Base-by-base conservation (phyloP, 306 rosid genomes). In the Quillaja saponaria region DNA sequence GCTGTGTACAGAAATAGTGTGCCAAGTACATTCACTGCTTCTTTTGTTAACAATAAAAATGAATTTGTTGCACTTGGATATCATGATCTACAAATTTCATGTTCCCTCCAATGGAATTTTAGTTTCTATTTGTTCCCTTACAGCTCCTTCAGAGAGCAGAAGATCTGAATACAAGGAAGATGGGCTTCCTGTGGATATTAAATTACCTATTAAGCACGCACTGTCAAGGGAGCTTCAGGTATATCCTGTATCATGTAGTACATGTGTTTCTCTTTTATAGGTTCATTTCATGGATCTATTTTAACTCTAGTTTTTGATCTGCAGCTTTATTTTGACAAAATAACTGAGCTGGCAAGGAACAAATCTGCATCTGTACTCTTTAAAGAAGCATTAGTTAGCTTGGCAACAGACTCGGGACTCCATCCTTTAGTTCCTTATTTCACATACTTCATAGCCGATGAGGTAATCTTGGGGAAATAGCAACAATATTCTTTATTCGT, bases 361-460 rank as follows among this genome's bases (percentile, higher is more conserved):
- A 91, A 78, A 80, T 78, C 92, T 64, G 71, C 81, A 18, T 86
- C 95, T 49, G 49, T 55, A 71, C 71, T 83, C 56, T 78, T 88
- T 14, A 80, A 82, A 75, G 74, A 83, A 80, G 96, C 84, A 11
- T 56, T 91, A 77, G 41, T 83, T 73, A 88, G 95, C 84, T 64
- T 91, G 83, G 76, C 92, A 51, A 78, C 84, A 6, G 92, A 91
- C 73, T 80, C 92, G 7, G 98, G 96, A 60, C 86, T 91, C 71
- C 96, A 88, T 71, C 95, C 88, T 44, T 84, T 88, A 60, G 81
- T 88, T 80, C 98, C 98, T 16, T 84, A 84, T 78, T 86, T 91
- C 54, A 65, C 83, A 20, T 58, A 76, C 81, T 91, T 91, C 55
- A 72, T 91, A 58, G 85, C 90, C 49, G 96, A 88, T 63, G 87